Base-by-base conservation (phyloP, 2,329 filamentous ascomycete species). In the Penicillium sumatraense region DNA sequence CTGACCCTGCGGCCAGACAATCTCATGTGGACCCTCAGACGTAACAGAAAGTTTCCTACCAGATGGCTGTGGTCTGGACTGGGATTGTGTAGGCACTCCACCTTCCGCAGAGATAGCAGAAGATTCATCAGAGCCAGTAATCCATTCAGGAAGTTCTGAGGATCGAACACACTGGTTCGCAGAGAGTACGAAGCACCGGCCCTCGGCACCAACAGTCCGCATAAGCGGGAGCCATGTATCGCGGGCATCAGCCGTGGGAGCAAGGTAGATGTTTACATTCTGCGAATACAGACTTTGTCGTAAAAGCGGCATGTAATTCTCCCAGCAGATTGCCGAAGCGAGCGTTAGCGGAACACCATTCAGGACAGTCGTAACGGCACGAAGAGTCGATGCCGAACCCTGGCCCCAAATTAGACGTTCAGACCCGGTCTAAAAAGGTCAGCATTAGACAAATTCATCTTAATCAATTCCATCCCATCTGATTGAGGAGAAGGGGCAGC, bases 301-400 rank as follows among this genome's bases (percentile, higher is more conserved):
- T 5, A 97, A 80, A n/a, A 97, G 79, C 0, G 93, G 93, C 92
- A 96, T 97, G 77, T 93, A 96, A 73, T 90, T 96, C 74, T 98
- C 93, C 93, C 93, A 97, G 80, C 93, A 96, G 62, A 98, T 96
- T 3, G 92, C 93, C 2, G 89, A 87, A 0, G 89, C 93, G 55
- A 97, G 83, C 53, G 90, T 93, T 56, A 97, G 76, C 59, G 86
- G 86, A 2, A 92, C 84, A 46, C 91, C 91, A 57, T 88, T 88
- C 71, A 97, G 92, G 18, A 80, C 84, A 1, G 91, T 92, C 21
- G 86, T 88, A 1, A 96, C 86, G 3, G 92, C 93, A 58, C 86
- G 85, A 23, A 97, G 82, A 3, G 91, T 95, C 0, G 85, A 84
- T 0, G 93, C 86, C 2, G 87, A 88, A 33, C 92, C 93, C 71